These are phyloP conservation scores for Neofusicoccum ribis DNA, from an alignment of 2,329 filamentous ascomycete genomes.

Conservation along the genomic window DNA sequence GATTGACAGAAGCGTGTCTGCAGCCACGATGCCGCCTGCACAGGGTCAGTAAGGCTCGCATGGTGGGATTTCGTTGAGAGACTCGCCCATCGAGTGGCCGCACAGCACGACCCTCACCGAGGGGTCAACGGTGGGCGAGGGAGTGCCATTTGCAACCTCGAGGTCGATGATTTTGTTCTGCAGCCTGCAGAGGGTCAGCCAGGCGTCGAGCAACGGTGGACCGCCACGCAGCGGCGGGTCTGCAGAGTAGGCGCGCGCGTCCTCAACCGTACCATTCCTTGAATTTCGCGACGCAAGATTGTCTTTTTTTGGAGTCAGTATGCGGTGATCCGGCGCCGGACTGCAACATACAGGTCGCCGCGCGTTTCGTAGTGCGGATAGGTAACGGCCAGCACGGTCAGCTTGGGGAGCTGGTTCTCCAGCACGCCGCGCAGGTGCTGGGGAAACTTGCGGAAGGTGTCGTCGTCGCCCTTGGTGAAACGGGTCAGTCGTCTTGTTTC, in stretches of 20 bases:
- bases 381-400: conserved; percentile 67
- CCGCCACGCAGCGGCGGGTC: not conserved
- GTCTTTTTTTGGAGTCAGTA: not conserved
- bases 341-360: conserved; percentile 64
- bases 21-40: conserved; percentile 79
- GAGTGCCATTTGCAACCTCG: conserved; percentile 77
- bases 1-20: conserved; percentile 79
- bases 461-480: conserved; percentile 64
- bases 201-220: not conserved
- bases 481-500: conserved; percentile 13
- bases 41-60: conserved; percentile 52
- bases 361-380: conserved; percentile 83
- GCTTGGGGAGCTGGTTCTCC: conserved; percentile 64
- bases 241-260: conserved; percentile 5
- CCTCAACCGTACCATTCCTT: conserved; percentile 63
- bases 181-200: conserved; percentile 58
- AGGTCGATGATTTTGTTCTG: conserved; percentile 91
- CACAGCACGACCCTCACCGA: conserved; percentile 79
- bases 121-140: conserved; percentile 82
- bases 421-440: conserved; percentile 67
- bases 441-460: conserved; percentile 78
- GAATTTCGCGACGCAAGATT: conserved; percentile 47
- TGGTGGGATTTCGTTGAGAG: conserved; percentile 50
- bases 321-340: conserved; percentile 58
- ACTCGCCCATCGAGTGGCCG: conserved; percentile 73